phyloP scores from a whole-genome alignment of 2,329 filamentous ascomycete species.

The Botrytis hyacinthi region DNA sequence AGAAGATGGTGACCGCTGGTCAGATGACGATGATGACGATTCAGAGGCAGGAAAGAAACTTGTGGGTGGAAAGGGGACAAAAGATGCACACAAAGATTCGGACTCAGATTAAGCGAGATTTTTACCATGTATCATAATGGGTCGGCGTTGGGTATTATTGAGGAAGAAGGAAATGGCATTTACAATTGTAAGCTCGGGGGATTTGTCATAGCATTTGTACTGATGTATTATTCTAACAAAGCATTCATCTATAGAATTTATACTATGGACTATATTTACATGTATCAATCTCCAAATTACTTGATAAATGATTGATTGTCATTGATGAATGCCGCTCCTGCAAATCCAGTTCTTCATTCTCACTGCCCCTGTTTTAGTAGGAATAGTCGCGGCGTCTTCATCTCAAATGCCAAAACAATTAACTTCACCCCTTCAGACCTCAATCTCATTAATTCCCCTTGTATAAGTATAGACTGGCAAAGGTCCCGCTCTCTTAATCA shows the following conservation, averaged over 20 bases:
- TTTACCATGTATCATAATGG: slow-evolving; percentile 23
- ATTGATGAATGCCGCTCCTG: neutral
- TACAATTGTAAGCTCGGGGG: neutral
- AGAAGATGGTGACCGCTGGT: slow-evolving; percentile 78
- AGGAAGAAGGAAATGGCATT: slow-evolving; percentile 5
- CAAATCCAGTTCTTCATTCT: neutral
- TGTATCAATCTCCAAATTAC: neutral
- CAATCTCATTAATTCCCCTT: neutral
- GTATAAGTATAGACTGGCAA: neutral
- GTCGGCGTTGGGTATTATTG: slow-evolving; percentile 21
- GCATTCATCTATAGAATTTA: slow-evolving; percentile 19
- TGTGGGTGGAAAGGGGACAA: slow-evolving; percentile 37
- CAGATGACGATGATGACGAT: slow-evolving; percentile 67
- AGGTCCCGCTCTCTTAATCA: neutral
- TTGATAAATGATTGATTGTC: neutral
- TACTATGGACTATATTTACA: neutral
- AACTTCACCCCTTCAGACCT: neutral
- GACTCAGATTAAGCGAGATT: slow-evolving; percentile 9
- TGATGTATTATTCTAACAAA: neutral
- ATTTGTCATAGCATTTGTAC: neutral
- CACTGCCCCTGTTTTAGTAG: neutral
- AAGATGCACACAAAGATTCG: slow-evolving; percentile 19
- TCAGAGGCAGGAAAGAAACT: slow-evolving; percentile 52
- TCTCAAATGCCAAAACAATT: neutral
- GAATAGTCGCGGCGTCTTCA: neutral